Percentiles rank a stretch among this genome's conserved stretches.
phyloP scores from a whole-genome alignment of 2,329 filamentous ascomycete species.

The Colletotrichum eleusines region DNA sequence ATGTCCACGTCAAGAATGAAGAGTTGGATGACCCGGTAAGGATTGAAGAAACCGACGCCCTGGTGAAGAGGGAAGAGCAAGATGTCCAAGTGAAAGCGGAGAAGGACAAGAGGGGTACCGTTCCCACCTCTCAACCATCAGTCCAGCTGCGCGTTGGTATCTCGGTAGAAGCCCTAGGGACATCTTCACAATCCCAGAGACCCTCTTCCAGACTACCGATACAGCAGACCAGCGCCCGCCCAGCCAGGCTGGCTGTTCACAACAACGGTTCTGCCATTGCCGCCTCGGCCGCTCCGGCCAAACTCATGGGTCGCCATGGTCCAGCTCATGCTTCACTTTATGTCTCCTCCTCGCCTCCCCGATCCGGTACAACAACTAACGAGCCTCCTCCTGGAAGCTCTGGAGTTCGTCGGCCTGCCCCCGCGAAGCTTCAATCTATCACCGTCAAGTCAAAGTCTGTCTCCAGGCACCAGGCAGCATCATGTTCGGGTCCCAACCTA shows the following conservation, averaged over 20 bases:
- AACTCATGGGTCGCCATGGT: background rate
- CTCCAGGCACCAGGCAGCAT: background rate
- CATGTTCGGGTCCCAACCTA: background rate
- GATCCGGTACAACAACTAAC: background rate
- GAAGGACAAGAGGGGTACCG: background rate
- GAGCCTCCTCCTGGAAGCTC: background rate
- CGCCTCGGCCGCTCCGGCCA: background rate
- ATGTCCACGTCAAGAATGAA: background rate
- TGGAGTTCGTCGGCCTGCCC: background rate
- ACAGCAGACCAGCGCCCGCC: background rate
- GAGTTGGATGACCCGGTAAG: background rate
- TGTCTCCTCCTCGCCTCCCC: background rate
- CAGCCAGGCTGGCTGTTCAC: background rate
- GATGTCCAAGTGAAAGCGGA: background rate
- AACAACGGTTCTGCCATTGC: background rate
- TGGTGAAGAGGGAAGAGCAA: background rate
- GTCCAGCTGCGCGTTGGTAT: background rate
- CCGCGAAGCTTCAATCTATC: background rate
- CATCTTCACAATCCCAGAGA: background rate
- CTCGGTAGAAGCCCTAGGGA: background rate
- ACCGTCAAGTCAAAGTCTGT: background rate
- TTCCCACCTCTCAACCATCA: background rate
- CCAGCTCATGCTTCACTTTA: background rate
- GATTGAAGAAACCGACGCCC: background rate
- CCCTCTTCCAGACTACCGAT: background rate